Evolutionary conservation across 345 rosid genomes (phyloP).

Genomic region (Noccaea bulbosa): DNA sequence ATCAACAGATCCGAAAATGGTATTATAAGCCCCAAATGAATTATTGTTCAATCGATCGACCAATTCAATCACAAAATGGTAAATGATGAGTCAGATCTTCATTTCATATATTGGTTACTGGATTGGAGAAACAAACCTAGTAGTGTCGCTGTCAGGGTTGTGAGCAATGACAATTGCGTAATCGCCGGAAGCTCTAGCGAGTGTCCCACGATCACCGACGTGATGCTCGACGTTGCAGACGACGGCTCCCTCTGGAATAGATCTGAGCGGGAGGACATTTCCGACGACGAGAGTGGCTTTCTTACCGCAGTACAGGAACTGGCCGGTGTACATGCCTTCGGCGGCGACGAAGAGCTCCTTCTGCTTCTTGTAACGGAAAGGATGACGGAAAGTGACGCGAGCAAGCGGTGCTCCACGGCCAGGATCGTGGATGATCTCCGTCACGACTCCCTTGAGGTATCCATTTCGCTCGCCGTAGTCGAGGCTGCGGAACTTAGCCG

Average conservation of each 20-base stretch:
- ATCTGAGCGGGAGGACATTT: constrained; percentile 57
- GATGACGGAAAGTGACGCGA: constrained; percentile 69
- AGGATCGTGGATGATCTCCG: constrained; percentile 76
- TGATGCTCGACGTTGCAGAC: constrained; percentile 78
- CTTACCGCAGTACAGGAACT: constrained; percentile 63
- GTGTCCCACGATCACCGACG: constrained; percentile 69
- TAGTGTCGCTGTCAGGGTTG: constrained; percentile 68
- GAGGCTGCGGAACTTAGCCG: constrained; percentile 70
- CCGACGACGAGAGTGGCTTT: constrained; percentile 59
- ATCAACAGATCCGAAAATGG: neutral
- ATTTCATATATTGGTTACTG: neutral
- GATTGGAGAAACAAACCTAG: constrained; percentile 46
- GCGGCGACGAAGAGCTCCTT: constrained; percentile 78
- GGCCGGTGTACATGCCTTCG: constrained; percentile 67
- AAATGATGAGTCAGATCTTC: neutral
- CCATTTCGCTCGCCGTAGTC: constrained; percentile 79
- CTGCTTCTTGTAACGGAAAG: constrained; percentile 72
- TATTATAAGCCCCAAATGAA: neutral
- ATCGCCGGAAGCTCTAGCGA: constrained; percentile 64
- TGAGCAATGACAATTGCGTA: constrained; percentile 69
- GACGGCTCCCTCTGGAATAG: constrained; percentile 79
- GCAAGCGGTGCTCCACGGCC: constrained; percentile 78
- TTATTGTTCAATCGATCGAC: neutral
- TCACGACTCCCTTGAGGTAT: constrained; percentile 63
- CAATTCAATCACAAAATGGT: neutral